These are phyloP conservation scores for Pythium chondricola DNA, from an alignment of 352 stramenopile species.

Conservation along the genomic window DNA sequence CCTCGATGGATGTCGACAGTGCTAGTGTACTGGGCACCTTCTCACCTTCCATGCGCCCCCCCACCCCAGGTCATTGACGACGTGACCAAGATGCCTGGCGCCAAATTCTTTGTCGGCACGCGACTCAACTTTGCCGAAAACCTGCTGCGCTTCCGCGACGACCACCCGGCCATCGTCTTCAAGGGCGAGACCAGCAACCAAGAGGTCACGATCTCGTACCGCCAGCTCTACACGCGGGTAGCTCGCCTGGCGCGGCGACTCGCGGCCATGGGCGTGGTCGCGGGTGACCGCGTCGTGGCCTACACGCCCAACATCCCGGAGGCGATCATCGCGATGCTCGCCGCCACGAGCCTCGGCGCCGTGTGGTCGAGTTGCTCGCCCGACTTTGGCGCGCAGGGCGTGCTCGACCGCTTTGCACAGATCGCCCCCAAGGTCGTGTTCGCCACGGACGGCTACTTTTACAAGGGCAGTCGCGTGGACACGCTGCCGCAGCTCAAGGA, in stretches of 20 bases:
- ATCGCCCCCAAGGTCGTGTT: slow-evolving; percentile 77
- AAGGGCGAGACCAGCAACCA: slow-evolving; percentile 63
- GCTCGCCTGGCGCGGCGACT: slow-evolving; percentile 37
- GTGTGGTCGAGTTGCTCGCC: slow-evolving; percentile 81
- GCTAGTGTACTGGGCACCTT: no score
- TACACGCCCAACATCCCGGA: slow-evolving; percentile 71
- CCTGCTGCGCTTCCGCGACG: slow-evolving; percentile 63
- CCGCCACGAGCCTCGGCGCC: slow-evolving; percentile 56
- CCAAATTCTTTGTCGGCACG: slow-evolving; percentile 67
- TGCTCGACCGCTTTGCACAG: slow-evolving; percentile 79
- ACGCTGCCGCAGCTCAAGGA: slow-evolving; percentile 50
- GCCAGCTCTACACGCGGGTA: slow-evolving; percentile 57
- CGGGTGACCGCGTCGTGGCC: slow-evolving; percentile 56
- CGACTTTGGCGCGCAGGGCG: slow-evolving; percentile 79
- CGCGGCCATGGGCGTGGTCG: slow-evolving; percentile 34
- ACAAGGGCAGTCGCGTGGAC: slow-evolving; percentile 67
- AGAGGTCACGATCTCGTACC: slow-evolving; percentile 51
- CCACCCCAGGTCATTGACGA: slow-evolving; percentile 40
- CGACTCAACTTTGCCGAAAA: slow-evolving; percentile 76
- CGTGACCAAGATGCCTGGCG: slow-evolving; percentile 54
- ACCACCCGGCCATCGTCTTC: slow-evolving; percentile 68
- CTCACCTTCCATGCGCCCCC: neutral
- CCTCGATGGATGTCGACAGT: neutral
- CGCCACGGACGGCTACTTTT: slow-evolving; percentile 71
- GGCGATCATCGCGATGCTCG: slow-evolving; percentile 69